Percentiles rank a stretch among this genome's conserved stretches.
Evolutionary conservation across 2,329 filamentous ascomycete species (phyloP).

Genomic region (Apiospora koreana): DNA sequence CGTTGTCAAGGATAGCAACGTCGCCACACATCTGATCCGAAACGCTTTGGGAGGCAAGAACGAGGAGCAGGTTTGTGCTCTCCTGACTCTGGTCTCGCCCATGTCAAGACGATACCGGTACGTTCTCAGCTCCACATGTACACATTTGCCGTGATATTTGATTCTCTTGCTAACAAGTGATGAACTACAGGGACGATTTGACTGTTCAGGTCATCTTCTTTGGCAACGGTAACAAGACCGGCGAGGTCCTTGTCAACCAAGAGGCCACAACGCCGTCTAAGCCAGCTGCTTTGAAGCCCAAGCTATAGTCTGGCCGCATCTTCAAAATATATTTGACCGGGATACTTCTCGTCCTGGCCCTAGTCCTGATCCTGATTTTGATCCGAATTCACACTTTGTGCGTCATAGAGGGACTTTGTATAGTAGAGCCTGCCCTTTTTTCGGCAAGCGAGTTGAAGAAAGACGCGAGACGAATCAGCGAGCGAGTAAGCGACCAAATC

Average conservation of each 20-base stretch:
- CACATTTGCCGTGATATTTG: background rate
- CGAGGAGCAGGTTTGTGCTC: conserved; percentile 87
- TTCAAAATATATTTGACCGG: background rate
- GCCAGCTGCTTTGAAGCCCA: conserved; percentile 32
- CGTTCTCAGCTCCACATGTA: conserved; percentile 26
- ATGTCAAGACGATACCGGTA: conserved; percentile 91
- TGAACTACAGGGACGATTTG: conserved; percentile 74
- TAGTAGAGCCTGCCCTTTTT: background rate
- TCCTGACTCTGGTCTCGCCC: conserved; percentile 88
- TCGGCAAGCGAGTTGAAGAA: background rate
- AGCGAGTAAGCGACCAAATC: background rate
- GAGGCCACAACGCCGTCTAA: conserved; percentile 72
- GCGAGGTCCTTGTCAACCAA: conserved; percentile 79
- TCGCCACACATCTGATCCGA: conserved; percentile 89
- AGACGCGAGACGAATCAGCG: background rate
- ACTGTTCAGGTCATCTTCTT: conserved; percentile 99
- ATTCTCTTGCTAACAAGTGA: conserved; percentile 8
- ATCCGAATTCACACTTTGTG: background rate
- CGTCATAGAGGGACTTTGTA: background rate
- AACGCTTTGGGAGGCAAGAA: conserved; percentile 95
- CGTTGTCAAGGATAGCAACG: conserved; percentile 92
- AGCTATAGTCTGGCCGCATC: conserved; percentile 23
- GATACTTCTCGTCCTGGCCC: background rate
- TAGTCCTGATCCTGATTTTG: background rate
- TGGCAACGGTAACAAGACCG: conserved; percentile 74